Evolutionary conservation across 176 grass and related monocot species (phyloP), one percentile per base, ranked within the genome.

Genomic region (Triticum dicoccoides): DNA sequence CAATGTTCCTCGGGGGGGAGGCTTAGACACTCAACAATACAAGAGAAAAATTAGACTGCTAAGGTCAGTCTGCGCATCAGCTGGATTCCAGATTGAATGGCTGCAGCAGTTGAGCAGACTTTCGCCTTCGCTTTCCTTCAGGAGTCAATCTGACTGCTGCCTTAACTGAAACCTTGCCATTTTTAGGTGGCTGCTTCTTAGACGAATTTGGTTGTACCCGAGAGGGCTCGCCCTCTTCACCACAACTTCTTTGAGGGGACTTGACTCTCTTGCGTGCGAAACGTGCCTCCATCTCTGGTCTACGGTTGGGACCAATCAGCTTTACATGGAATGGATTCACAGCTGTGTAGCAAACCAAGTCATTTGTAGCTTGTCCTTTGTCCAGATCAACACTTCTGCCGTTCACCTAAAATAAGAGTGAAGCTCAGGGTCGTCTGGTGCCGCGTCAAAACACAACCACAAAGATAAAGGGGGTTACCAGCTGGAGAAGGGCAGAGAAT

Each of bases 401-500:
- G 4, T 99, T 99, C 78, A 96, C 97, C 97, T 99, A 84, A 70
- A 87, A 83, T 21, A 78, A 39, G 27, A 42, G 59, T 24, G 1
- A 33, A n/a, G 54, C 41, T 78, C 29, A 81, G 61, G 68, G 54
- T 78, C 33, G 41, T 49, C 61, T 42, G 33, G 35, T 21, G 17
- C 24, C 61, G 54, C 13, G 1, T 30, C 13, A 76, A 42, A 11
- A 39, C 52, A 18, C 10, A 65, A 76, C 51, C 76, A 56, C 11
- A 25, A 77, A 10, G 42, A 39, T 54, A 29, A 77, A 65, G 37
- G 66, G 69, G 44, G 32, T 73, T 92, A 99, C 97, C 97, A 99
- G 87, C 88, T 99, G 97, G 42, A 99, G 92, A 80, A 99, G 92
- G n/a, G 97, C 97, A 88, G 94, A 99, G 90, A 99, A 99, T 47